A percentile compares a stretch with the other conserved stretches of the same genome.
Evolutionary conservation across 805 yeast genomes (phyloP).

Genomic region (Scheffersomyces lignosus): DNA sequence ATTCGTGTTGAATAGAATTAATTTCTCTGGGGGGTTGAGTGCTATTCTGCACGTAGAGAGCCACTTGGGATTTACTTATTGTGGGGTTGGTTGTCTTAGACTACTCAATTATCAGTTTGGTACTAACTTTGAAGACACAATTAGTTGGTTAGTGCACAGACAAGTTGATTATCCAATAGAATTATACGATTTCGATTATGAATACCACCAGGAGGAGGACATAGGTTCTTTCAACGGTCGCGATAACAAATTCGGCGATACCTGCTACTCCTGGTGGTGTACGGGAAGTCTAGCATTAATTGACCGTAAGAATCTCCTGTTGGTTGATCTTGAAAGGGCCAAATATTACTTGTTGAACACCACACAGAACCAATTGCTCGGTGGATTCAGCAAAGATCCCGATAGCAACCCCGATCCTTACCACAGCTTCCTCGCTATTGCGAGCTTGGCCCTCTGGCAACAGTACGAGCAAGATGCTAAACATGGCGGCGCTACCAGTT

Average conservation of each 20-base stretch:
- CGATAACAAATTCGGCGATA: conserved; percentile 78
- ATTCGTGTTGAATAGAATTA: conserved; percentile 31
- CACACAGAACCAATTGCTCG: conserved; percentile 64
- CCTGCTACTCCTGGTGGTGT: conserved; percentile 89
- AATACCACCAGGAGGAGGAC: conserved; percentile 46
- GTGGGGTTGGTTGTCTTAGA: conserved; percentile 67
- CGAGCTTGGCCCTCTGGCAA: conserved; percentile 43
- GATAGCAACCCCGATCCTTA: conserved; percentile 68
- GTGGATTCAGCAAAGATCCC: conserved; percentile 77
- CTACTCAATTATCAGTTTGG: conserved; percentile 32
- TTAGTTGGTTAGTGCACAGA: conserved; percentile 62
- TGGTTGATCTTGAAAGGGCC: conserved; percentile 38
- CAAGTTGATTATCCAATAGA: conserved; percentile 48
- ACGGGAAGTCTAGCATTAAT: conserved; percentile 56
- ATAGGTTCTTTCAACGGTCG: conserved; percentile 86
- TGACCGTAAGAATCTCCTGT: conserved; percentile 15
- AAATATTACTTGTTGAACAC: conserved; percentile 45
- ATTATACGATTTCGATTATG: conserved; percentile 32
- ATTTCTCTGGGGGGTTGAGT: conserved; percentile 74
- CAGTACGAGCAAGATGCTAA: too few species aligned
- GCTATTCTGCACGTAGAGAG: conserved; percentile 54
- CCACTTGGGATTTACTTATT: conserved; percentile 85
- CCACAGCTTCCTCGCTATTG: conserved; percentile 64
- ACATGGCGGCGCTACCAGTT: too few species aligned
- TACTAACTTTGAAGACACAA: conserved; percentile 27